A percentile compares a stretch with the other conserved stretches of the same genome.
phyloP scores from a whole-genome alignment of 257 asterid genomes.

The Ocimum tenuiflorum region DNA sequence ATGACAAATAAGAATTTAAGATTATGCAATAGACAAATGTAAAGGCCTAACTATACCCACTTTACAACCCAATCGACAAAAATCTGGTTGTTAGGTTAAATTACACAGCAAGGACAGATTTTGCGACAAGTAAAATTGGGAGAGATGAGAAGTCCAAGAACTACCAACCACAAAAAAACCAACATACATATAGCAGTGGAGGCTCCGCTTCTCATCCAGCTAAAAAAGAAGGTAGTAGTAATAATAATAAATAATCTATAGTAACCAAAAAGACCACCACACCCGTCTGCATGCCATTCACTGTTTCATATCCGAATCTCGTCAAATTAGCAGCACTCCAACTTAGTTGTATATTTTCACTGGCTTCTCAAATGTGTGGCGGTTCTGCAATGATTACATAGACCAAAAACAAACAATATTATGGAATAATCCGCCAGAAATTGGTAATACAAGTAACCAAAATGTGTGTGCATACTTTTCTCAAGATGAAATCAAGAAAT shows the following conservation, averaged over 20 bases:
- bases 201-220: slow-evolving; percentile 22
- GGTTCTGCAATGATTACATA: slow-evolving; percentile 41
- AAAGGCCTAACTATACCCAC: slow-evolving; percentile 31
- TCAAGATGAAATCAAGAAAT: too few species aligned
- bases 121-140: slow-evolving; percentile 13
- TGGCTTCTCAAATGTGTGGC: slow-evolving; percentile 64
- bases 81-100: background rate
- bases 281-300: too few species aligned
- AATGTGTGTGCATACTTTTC: too few species aligned
- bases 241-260: background rate
- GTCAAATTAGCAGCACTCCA: background rate
- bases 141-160: slow-evolving; percentile 13
- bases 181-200: slow-evolving; percentile 16
- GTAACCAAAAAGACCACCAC: slow-evolving; percentile 6
- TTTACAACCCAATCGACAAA: slow-evolving; percentile 27
- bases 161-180: slow-evolving; percentile 7
- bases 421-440: too few species aligned
- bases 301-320: too few species aligned
- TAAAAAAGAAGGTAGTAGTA: background rate
- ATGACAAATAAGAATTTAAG: too few species aligned
- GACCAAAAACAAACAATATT: too few species aligned
- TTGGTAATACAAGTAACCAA: too few species aligned
- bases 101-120: slow-evolving; percentile 13
- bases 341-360: slow-evolving; percentile 61
- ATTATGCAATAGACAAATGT: too few species aligned